A percentile compares a stretch with the other conserved stretches of the same genome.
Evolutionary conservation across 2,329 filamentous ascomycete species (phyloP).

Genomic region (Aureobasidium sp.): DNA sequence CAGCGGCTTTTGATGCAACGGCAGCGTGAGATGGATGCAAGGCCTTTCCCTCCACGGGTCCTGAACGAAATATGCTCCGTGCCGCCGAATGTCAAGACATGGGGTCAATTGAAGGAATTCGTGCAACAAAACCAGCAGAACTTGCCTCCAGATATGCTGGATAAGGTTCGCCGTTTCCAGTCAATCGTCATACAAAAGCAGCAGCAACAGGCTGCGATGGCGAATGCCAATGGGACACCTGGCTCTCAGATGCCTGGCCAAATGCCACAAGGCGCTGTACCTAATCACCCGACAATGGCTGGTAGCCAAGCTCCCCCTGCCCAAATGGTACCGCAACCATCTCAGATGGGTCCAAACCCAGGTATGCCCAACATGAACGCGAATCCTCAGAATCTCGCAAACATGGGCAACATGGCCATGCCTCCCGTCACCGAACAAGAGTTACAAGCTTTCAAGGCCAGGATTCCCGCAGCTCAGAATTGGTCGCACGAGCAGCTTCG

Average conservation of each 20-base stretch:
- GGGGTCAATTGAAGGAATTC: conserved; percentile 52
- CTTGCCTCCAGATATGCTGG: conserved; percentile 34
- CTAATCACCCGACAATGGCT: conserved; percentile 9
- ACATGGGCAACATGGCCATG: conserved; percentile 16
- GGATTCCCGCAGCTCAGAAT: conserved; percentile 20
- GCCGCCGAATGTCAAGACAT: conserved; percentile 46
- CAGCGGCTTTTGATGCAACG: conserved; percentile 18
- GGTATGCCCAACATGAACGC: conserved; percentile 18
- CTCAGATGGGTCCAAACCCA: conserved; percentile 22
- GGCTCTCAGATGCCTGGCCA: conserved; percentile 13
- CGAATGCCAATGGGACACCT: neutral
- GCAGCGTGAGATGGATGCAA: conserved; percentile 20
- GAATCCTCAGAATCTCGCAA: neutral
- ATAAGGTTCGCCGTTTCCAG: conserved; percentile 28
- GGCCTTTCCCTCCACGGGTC: conserved; percentile 20
- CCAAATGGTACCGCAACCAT: conserved; percentile 31
- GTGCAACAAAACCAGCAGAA: conserved; percentile 40
- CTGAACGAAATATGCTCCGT: conserved; percentile 23
- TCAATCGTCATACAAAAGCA: conserved; percentile 11
- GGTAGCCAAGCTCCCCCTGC: conserved; percentile 31
- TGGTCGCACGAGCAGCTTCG: conserved; percentile 39
- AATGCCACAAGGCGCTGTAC: neutral
- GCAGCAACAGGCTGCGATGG: neutral
- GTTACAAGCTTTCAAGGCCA: conserved; percentile 30
- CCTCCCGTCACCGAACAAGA: conserved; percentile 35